Evolutionary conservation across 2,329 filamentous ascomycete genomes (phyloP), one percentile per base, ranked within the genome.

Genomic region (Myriosclerotinia scirpicola): DNA sequence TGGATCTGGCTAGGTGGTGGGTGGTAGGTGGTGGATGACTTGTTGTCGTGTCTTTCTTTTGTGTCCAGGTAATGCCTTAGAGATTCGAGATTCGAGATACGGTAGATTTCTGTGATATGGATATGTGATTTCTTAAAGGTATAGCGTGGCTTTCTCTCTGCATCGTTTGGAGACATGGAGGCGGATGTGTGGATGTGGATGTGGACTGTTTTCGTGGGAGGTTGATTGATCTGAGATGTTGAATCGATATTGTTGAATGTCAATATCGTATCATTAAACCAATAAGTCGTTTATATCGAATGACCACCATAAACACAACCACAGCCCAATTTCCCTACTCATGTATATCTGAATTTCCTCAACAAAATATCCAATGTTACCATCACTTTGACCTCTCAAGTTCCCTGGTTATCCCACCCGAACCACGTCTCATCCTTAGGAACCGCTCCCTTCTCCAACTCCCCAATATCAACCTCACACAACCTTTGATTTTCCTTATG

Each of bases 391-490:
- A 26, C 48, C n/a, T 40, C 26, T 71, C 68, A 71, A 36, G 64
- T 64, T 4, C 70, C 71, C 50, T 71, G 67, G 4, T 72, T 67
- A 3, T 72, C 72, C 54, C 69, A 73, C 1, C 80, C 80, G 46
- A 75, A 79, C 76, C 82, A 84, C 1, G 77, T 76, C 54, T 79
- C 79, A 71, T 86, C 84, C 42, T 80, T 78, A 0, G 84, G 84
- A 30, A 79, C 77, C 8, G 79, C 79, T 0, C 84, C 84, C 71
- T 76, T 81, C 67, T 80, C 78, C 40, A 85, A 71, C 22, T 83
- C 83, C 15, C 79, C 77, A 4, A 77, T 71, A 5, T 73, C 68
- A 7, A 75, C 76, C 30, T 75, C 75, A 72, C 85, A 87, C 34
- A 87, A 73, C 22, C 73, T 76, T 44, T 73, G 76, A 58, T 82